Percentiles rank a stretch among this genome's conserved stretches.
phyloP scores from a whole-genome alignment of 2,329 filamentous ascomycete genomes.

The Colletotrichum zoysiae region DNA sequence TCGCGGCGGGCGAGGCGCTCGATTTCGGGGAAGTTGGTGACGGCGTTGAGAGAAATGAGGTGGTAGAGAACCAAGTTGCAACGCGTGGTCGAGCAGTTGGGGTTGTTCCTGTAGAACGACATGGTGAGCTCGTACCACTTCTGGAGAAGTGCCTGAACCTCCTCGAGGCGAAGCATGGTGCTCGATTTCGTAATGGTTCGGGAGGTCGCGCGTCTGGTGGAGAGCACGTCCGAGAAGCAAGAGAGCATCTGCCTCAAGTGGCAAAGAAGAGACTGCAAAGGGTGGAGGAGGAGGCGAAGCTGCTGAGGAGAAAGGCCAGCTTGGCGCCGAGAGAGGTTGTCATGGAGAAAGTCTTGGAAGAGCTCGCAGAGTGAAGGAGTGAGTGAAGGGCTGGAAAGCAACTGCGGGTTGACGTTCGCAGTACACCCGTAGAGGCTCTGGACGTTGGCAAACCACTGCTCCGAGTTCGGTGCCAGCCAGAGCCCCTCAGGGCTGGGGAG shows the following conservation, averaged over 20 bases:
- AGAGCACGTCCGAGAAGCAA: constrained; percentile 71
- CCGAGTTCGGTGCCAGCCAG: constrained; percentile 71
- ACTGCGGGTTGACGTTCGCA: constrained; percentile 63
- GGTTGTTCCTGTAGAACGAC: constrained; percentile 66
- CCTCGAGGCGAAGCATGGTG: constrained; percentile 71
- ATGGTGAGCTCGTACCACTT: constrained; percentile 77
- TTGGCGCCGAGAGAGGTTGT: constrained; percentile 67
- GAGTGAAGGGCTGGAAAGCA: constrained; percentile 62
- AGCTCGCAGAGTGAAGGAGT: constrained; percentile 73
- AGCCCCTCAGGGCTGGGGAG: constrained; percentile 72
- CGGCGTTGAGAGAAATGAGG: constrained; percentile 76
- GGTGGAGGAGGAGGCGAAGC: constrained; percentile 76
- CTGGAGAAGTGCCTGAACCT: constrained; percentile 73
- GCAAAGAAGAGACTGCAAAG: constrained; percentile 73
- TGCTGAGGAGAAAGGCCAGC: constrained; percentile 63
- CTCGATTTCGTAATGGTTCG: constrained; percentile 69
- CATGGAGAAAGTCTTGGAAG: constrained; percentile 76
- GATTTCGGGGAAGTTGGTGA: constrained; percentile 76
- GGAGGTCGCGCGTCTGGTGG: constrained; percentile 54
- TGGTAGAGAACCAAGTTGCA: constrained; percentile 78
- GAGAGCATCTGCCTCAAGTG: constrained; percentile 74
- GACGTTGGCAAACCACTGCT: constrained; percentile 70
- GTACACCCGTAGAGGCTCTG: constrained; percentile 69
- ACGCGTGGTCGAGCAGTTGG: constrained; percentile 69
- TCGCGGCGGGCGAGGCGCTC: constrained; percentile 75